A percentile compares a stretch with the other conserved stretches of the same genome.
phyloP scores from a whole-genome alignment of 2,329 filamentous ascomycete genomes.

The Penicillium sp. region DNA sequence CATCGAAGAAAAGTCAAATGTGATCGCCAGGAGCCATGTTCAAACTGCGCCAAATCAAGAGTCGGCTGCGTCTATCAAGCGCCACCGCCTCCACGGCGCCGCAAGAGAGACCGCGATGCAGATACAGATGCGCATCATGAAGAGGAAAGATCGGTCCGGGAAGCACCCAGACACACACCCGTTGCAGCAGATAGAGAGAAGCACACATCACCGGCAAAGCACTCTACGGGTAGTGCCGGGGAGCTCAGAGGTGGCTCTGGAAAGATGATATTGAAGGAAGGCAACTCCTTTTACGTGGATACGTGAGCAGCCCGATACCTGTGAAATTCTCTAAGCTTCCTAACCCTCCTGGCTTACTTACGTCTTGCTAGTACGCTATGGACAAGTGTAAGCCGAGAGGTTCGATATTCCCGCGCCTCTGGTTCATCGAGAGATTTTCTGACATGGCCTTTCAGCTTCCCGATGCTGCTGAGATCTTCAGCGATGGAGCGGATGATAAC shows the following conservation, averaged over 20 bases:
- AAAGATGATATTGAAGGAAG: conserved; percentile 19
- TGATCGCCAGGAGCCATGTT: conserved; percentile 39
- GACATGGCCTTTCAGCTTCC: conserved; percentile 12
- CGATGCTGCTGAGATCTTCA: conserved; percentile 16
- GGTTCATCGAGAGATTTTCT: not conserved
- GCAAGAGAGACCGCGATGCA: conserved; percentile 20
- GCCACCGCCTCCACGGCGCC: conserved; percentile 19
- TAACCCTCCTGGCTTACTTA: not conserved
- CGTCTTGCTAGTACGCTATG: conserved; percentile 12
- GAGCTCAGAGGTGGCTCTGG: conserved; percentile 7
- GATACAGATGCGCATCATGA: conserved; percentile 5
- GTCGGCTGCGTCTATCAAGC: conserved; percentile 32
- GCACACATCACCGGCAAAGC: not conserved
- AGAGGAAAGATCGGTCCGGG: conserved; percentile 8
- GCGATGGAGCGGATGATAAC: conserved; percentile 8
- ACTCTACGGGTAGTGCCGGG: not conserved
- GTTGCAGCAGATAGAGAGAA: not conserved
- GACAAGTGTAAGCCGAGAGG: conserved; percentile 20
- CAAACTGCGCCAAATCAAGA: conserved; percentile 40
- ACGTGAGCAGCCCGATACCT: conserved; percentile 10
- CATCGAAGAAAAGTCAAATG: conserved; percentile 35
- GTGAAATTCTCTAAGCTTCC: not conserved
- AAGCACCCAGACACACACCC: not conserved
- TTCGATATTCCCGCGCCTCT: not conserved
- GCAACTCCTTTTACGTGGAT: conserved; percentile 22